Base-by-base conservation (phyloP, 495 filamentous ascomycete genomes). In the Chaetomium tenue region DNA sequence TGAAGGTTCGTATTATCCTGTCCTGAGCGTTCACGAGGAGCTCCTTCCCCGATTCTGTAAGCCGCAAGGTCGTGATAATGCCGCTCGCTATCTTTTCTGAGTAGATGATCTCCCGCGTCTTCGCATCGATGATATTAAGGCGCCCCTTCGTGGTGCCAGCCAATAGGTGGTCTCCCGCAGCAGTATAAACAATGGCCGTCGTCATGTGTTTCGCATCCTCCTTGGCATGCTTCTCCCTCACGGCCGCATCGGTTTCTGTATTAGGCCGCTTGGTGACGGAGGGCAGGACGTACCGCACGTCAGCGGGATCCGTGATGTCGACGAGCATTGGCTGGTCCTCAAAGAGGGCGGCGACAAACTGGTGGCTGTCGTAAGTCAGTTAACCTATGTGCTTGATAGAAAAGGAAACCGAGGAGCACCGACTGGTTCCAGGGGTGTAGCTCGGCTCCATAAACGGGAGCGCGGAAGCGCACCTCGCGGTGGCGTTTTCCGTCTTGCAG, bases 191-290 rank as follows among this genome's bases (percentile, higher is more conserved):
- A 1, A 92, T 89, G 12, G 91, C 91, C 37, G 93, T 97, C 1
- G 94, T 97, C 56, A 91, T 89, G 69, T 94, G 90, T 68, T 95
- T 97, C 15, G 94, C 92, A 70, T 97, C 93, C 71, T 93, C 89
- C 11, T 90, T 90, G 3, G 89, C 89, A 72, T 93, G 90, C 70
- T 96, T 96, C 67, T 93, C 91, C 44, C 83, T 86, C 15, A 82
- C 75, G 9, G 84, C 83, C 15, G 81, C 78, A 59, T 89, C 86
- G 60, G 83, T 72, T 47, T 88, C 88, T 68, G 88, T 84, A 58
- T 86, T 84, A 46, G 84, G 77, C 58, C 92, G 84, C 71, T 88
- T 88, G 7, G 92, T 92, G 0, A 88, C 88, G 13, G 91, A 93
- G 53, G 93, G 89, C 30, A 98, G 87, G 46, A 85, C 82, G 63